Conservation (phyloP, 345 rosid species). For the Linum tenue region DNA sequence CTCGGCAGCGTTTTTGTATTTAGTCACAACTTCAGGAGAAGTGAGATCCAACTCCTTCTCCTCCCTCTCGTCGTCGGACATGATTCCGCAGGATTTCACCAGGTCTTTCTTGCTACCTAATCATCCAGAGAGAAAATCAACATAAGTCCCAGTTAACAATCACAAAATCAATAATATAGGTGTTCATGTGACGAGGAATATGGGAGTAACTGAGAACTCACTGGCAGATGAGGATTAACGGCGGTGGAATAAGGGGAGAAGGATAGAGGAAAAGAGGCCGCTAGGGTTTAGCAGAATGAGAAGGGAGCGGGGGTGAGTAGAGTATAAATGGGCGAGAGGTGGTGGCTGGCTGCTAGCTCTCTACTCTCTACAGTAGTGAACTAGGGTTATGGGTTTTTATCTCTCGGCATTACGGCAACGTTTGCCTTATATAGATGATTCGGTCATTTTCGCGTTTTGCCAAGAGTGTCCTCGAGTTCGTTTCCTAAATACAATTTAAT, state of each 20-base stretch:
- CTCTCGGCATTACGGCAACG: background rate
- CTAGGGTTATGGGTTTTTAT: background rate
- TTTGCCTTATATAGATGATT: background rate
- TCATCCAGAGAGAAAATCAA: background rate
- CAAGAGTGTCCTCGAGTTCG: too few species aligned
- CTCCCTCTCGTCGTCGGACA: slow-evolving; percentile 98
- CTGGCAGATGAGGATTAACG: background rate
- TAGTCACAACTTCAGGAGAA: slow-evolving; percentile 88
- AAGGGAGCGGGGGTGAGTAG: background rate
- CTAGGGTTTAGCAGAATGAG: background rate
- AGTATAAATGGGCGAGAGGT: background rate
- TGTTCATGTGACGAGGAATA: too few species aligned
- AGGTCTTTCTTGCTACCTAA: background rate
- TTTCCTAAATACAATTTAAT: too few species aligned
- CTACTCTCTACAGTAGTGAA: background rate
- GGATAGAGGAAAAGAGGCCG: background rate
- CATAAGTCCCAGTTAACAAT: background rate
- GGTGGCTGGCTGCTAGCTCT: too few species aligned
- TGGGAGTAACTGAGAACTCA: background rate
- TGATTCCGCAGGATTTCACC: slow-evolving; percentile 24
- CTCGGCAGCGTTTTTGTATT: slow-evolving; percentile 93
- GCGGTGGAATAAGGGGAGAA: background rate
- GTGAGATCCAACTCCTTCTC: slow-evolving; percentile 96
- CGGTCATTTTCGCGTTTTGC: too few species aligned
- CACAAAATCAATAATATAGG: too few species aligned